Percentiles rank a stretch among this genome's conserved stretches.
Conservation (phyloP, 371 early-diverging fungal genomes). For the Mucor sp. region DNA sequence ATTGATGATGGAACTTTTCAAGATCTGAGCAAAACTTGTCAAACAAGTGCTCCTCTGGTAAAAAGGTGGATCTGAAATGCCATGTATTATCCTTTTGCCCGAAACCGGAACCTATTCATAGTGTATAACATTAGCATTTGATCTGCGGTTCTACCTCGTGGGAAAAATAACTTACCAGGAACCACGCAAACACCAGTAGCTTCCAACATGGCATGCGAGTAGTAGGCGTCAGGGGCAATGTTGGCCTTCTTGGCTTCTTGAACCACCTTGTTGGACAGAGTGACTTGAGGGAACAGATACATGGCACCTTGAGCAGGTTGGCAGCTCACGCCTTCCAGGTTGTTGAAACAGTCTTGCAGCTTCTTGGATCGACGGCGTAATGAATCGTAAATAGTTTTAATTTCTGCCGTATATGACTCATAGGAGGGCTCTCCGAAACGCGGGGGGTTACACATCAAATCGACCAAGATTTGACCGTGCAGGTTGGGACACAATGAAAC, state of each 20-base stretch:
- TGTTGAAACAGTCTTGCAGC: constrained; percentile 80
- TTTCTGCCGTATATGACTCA: constrained; percentile 73
- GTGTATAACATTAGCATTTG: background rate
- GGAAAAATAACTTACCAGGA: constrained; percentile 37
- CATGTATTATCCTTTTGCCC: constrained; percentile 89
- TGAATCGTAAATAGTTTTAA: constrained; percentile 78
- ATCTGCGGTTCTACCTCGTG: constrained; percentile 2
- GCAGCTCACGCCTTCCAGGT: constrained; percentile 86
- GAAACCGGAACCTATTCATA: constrained; percentile 73
- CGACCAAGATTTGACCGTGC: constrained; percentile 85
- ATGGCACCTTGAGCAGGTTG: constrained; percentile 90
- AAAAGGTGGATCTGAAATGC: constrained; percentile 96
- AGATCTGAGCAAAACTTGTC: constrained; percentile 82
- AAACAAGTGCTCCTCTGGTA: constrained; percentile 92
- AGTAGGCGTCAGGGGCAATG: constrained; percentile 78
- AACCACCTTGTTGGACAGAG: constrained; percentile 73
- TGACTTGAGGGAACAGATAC: constrained; percentile 93
- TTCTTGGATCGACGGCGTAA: constrained; percentile 79
- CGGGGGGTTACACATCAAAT: constrained; percentile 95
- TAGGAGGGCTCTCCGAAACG: constrained; percentile 79
- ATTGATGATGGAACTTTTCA: constrained; percentile 75
- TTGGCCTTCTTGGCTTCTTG: constrained; percentile 66
- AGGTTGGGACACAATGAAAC: constrained; percentile 92
- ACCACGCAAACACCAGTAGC: constrained; percentile 87
- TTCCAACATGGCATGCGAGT: constrained; percentile 89